phyloP scores from a whole-genome alignment of 2,329 filamentous ascomycete genomes.

The Xylariales sp. region DNA sequence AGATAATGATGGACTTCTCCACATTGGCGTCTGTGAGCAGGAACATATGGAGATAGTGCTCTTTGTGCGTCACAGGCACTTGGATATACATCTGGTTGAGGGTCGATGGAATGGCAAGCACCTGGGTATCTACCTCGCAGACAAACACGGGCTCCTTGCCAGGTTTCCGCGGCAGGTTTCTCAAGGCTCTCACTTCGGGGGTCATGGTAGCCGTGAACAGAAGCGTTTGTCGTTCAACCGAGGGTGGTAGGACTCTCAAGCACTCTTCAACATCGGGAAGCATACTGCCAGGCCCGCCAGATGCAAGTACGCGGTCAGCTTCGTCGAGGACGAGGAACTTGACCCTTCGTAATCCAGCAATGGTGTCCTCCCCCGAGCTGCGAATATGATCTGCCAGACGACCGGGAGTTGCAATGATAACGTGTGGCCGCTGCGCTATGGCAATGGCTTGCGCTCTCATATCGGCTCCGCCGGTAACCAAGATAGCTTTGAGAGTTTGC shows the following conservation, averaged over 20 bases:
- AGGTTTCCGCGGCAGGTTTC: constrained; percentile 66
- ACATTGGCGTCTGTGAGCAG: constrained; percentile 74
- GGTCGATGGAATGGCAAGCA: constrained; percentile 72
- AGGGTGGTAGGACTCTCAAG: constrained; percentile 73
- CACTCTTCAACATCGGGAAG: constrained; percentile 87
- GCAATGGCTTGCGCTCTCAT: constrained; percentile 89
- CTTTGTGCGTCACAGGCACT: constrained; percentile 71
- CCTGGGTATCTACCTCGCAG: constrained; percentile 77
- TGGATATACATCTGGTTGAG: constrained; percentile 83
- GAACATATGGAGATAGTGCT: constrained; percentile 90
- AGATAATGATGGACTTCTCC: constrained; percentile 79
- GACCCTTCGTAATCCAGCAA: constrained; percentile 73
- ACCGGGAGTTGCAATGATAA: constrained; percentile 92
- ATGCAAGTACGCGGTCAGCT: constrained; percentile 81
- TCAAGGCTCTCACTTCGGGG: constrained; percentile 82
- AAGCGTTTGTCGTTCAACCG: constrained; percentile 79
- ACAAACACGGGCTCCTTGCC: constrained; percentile 78
- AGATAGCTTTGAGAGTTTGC: constrained; percentile 78
- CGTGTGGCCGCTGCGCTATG: constrained; percentile 75
- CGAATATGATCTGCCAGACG: constrained; percentile 90
- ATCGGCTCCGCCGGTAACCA: constrained; percentile 90
- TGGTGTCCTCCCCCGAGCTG: constrained; percentile 86
- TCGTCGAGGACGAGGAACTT: constrained; percentile 91
- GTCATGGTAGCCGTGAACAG: constrained; percentile 97
- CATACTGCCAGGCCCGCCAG: constrained; percentile 76